These are phyloP conservation scores for Cadophora sp. DNA, from an alignment of 2,329 filamentous ascomycete genomes.

Conservation along the genomic window DNA sequence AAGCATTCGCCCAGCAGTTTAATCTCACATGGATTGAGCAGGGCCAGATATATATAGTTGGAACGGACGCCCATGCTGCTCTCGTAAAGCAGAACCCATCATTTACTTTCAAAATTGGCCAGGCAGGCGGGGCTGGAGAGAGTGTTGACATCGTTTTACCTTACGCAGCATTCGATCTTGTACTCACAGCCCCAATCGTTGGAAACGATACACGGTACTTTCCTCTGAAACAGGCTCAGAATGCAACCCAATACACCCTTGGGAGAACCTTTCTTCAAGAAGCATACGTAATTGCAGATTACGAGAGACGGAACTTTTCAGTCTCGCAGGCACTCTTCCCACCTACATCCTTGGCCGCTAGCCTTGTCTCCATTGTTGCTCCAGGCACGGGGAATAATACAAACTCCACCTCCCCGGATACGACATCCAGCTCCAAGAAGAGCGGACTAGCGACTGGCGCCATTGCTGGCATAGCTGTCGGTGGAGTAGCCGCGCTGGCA, in stretches of 20 bases:
- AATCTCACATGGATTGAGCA: constrained; percentile 46
- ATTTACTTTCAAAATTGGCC: constrained; percentile 45
- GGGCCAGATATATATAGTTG: constrained; percentile 45
- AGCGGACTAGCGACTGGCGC: neutral
- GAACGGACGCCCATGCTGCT: constrained; percentile 32
- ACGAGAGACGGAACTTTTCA: constrained; percentile 46
- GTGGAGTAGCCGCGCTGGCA: neutral
- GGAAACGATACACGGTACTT: constrained; percentile 44
- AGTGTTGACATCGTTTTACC: constrained; percentile 44
- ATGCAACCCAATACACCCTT: constrained; percentile 46
- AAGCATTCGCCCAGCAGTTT: constrained; percentile 45
- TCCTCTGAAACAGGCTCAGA: constrained; percentile 44
- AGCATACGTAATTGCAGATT: constrained; percentile 47
- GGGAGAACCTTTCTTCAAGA: constrained; percentile 50
- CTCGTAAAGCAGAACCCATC: constrained; percentile 41
- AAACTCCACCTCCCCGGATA: neutral
- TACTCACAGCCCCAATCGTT: constrained; percentile 44
- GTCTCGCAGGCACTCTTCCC: constrained; percentile 34
- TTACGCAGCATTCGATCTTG: constrained; percentile 47
- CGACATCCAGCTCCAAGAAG: neutral
- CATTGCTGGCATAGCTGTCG: neutral
- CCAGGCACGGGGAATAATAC: neutral
- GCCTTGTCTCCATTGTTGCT: neutral
- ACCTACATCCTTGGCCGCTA: neutral
- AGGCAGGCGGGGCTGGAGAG: constrained; percentile 38